phyloP scores from a whole-genome alignment of 2,329 filamentous ascomycete species.

The Colletotrichum chrysophilum region DNA sequence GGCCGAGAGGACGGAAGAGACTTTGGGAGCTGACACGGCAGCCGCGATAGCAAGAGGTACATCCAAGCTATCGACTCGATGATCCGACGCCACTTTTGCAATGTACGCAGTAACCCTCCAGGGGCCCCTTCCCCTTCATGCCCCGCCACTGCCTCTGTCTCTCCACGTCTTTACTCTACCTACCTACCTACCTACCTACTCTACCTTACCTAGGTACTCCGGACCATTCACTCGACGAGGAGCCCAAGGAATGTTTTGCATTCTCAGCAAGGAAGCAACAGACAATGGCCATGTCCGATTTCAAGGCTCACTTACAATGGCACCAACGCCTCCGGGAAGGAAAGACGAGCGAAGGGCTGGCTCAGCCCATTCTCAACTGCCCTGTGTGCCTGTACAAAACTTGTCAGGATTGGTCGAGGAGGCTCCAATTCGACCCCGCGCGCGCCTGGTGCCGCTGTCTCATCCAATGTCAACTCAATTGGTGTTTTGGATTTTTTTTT shows the following conservation, averaged over 20 bases:
- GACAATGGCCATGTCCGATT: neutral
- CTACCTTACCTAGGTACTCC: neutral
- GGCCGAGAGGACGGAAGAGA: neutral
- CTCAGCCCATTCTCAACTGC: neutral
- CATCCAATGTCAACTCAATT: slow-evolving; percentile 7
- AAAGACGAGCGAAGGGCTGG: neutral
- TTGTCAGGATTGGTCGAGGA: neutral
- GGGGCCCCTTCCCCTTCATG: neutral
- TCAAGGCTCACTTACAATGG: neutral
- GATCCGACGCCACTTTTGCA: neutral
- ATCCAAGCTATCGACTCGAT: neutral
- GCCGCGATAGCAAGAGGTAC: neutral
- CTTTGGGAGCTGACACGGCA: neutral
- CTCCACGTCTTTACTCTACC: neutral
- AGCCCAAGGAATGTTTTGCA: neutral
- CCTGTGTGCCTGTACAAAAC: neutral
- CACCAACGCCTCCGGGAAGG: neutral
- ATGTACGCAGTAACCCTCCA: neutral
- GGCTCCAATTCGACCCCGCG: neutral
- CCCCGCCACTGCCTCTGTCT: neutral
- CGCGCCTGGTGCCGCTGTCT: neutral
- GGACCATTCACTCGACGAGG: neutral
- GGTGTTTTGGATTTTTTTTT: neutral
- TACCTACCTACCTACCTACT: neutral
- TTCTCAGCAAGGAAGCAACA: neutral